Conservation (phyloP, 352 stramenopile genomes). For the Phytophthora colocasiae region DNA sequence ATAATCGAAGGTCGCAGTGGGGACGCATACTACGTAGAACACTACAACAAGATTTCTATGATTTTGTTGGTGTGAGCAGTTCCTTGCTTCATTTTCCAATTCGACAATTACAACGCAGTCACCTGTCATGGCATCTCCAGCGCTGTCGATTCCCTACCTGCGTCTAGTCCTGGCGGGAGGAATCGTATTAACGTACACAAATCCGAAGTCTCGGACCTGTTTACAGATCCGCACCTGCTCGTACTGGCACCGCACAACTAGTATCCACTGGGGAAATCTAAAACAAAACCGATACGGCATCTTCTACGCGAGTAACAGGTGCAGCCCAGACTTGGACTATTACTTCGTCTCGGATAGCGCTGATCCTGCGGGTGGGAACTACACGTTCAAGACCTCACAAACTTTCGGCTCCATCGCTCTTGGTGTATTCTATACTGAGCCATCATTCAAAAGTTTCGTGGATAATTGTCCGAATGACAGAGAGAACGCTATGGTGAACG, state of each 20-base stretch:
- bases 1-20: no score
- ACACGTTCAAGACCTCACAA: slow-evolving; percentile 6
- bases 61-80: no score
- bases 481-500: neutral
- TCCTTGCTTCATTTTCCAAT: neutral
- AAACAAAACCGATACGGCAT: slow-evolving; percentile 1
- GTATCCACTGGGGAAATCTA: slow-evolving; percentile 14
- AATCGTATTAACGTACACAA: slow-evolving; percentile 7
- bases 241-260: slow-evolving; percentile 3
- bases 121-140: neutral
- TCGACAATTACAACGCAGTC: neutral
- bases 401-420: slow-evolving; percentile 14
- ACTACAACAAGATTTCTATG: no score
- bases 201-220: slow-evolving; percentile 4
- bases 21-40: no score
- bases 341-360: slow-evolving; percentile 15
- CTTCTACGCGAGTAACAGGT: slow-evolving; percentile 20
- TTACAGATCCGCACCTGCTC: slow-evolving; percentile 19
- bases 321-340: neutral
- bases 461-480: slow-evolving; percentile 13
- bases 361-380: neutral
- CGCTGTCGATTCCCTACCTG: slow-evolving; percentile 6
- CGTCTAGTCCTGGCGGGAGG: neutral
- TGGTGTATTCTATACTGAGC: neutral
- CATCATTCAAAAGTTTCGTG: slow-evolving; percentile 2